Evolutionary conservation across 2,329 filamentous ascomycete species (phyloP), one percentile per base, ranked within the genome.

Genomic region (Chaetomiaceae sp.): DNA sequence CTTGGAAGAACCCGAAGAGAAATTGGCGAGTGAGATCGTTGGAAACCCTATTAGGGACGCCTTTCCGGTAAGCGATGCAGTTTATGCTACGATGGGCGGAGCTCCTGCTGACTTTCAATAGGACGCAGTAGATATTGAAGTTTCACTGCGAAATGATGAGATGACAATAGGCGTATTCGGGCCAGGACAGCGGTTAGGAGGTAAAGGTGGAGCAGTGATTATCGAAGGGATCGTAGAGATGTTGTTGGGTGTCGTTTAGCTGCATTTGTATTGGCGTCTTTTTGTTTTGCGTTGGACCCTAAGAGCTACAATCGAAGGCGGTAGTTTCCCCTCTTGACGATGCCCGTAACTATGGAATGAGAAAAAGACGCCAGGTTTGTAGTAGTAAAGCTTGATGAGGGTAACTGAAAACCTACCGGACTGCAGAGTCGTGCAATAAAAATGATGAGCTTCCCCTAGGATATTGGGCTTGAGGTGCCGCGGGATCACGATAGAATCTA

Each of bases 61-160:
- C 1, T 73, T 68, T 56, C 61, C 61, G 49, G 70, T 71, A 58
- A 58, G 68, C 63, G 10, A 13, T 32, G 37, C n/a, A 11, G 4
- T 5, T 23, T 32, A 6, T 18, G 14, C 5, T 13, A 2, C 2
- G 1, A 6, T 18, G 10, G 10, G 14, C n/a, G 5, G 5, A 5
- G 14, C 8, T 47, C 16, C 20, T 52, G 27, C 29, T 53, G 10
- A 48, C 13, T 1, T 6, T 11, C 10, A 4, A 18, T 21, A 62
- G 59, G 54, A 57, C 41, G 32, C 58, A 1, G 34, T 64, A 23
- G 63, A 65, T 48, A 37, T 65, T 4, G 63, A 65, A 25, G 57
- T 57, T 16, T 55, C 60, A 3, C 14, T 65, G n/a, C 32, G 44
- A 1, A 49, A 33, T 0, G 56, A 58, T 7, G 14, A 18, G 0